Evolutionary conservation across 2,329 filamentous ascomycete genomes (phyloP).

Genomic region (Metarhizium robertsii): DNA sequence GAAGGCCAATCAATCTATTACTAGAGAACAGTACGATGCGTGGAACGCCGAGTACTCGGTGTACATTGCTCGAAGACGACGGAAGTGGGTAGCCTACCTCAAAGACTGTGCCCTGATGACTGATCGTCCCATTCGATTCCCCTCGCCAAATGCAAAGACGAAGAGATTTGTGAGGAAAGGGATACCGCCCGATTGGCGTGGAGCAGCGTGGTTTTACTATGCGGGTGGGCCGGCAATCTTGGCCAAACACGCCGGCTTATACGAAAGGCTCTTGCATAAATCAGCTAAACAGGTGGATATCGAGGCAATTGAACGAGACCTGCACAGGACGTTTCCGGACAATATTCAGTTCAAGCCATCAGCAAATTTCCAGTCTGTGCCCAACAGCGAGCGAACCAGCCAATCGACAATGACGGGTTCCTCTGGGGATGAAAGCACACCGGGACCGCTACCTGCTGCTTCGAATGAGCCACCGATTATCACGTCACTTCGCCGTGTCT

Average conservation of each 20-base stretch:
- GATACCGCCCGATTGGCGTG: conserved; percentile 86
- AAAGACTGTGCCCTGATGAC: conserved; percentile 67
- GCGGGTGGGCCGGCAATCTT: conserved; percentile 76
- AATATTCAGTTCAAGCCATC: conserved; percentile 79
- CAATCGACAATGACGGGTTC: conserved; percentile 27
- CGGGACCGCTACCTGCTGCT: conserved; percentile 21
- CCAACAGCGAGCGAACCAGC: conserved; percentile 23
- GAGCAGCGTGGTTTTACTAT: conserved; percentile 97
- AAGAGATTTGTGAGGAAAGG: conserved; percentile 90
- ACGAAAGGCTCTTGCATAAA: conserved; percentile 58
- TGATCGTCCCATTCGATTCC: conserved; percentile 66
- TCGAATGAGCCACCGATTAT: conserved; percentile 67
- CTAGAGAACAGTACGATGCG: conserved; percentile 64
- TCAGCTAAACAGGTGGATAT: conserved; percentile 62
- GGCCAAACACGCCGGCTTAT: conserved; percentile 66
- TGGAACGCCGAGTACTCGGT: conserved; percentile 71
- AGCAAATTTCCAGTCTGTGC: conserved; percentile 21
- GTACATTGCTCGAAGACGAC: conserved; percentile 63
- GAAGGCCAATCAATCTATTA: conserved; percentile 74
- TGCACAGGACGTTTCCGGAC: conserved; percentile 91
- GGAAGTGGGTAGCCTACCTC: conserved; percentile 75
- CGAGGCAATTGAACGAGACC: conserved; percentile 86
- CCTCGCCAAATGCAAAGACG: conserved; percentile 69
- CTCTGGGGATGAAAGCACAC: conserved; percentile 24
- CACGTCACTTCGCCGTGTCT: conserved; percentile 68